Evolutionary conservation across 176 grass and related monocot species (phyloP).

Genomic region (Eleusine coracana): DNA sequence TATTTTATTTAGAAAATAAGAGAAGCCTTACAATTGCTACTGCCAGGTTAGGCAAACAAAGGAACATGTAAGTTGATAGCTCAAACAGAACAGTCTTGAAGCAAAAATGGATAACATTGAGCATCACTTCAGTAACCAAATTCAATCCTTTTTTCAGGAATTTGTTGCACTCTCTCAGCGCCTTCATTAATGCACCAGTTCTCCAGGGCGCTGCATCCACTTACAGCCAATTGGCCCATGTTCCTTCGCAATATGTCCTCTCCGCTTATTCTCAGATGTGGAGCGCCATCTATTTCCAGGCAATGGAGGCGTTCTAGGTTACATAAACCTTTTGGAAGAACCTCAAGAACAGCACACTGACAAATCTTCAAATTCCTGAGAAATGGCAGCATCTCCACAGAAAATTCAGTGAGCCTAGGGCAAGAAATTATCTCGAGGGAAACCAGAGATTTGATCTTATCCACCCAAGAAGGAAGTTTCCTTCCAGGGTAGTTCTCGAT

Average conservation of each 20-base stretch:
- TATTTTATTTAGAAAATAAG: not conserved
- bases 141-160: not conserved
- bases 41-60: not conserved
- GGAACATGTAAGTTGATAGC: not conserved
- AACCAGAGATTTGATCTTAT: conserved; percentile 17
- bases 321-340: conserved; percentile 36
- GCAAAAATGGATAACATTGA: not conserved
- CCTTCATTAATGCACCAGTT: conserved; percentile 24
- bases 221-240: conserved; percentile 1
- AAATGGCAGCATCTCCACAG: not conserved
- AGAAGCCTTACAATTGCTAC: not conserved
- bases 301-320: conserved; percentile 1
- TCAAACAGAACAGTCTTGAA: not conserved
- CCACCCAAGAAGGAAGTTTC: conserved; percentile 55
- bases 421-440: conserved; percentile 54
- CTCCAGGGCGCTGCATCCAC: conserved; percentile 15
- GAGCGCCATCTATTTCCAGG: conserved; percentile 3
- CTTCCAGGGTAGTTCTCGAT: conserved; percentile 58
- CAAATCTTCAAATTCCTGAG: conserved; percentile 21
- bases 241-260: conserved; percentile 33
- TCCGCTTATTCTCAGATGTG: conserved; percentile 13
- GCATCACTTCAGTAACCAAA: not conserved
- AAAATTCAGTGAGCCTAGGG: conserved; percentile 36
- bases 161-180: conserved; percentile 15
- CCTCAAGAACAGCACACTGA: conserved; percentile 27